Conservation (phyloP, 2,329 filamentous ascomycete species). For the Alternaria novae-zelandiae region DNA sequence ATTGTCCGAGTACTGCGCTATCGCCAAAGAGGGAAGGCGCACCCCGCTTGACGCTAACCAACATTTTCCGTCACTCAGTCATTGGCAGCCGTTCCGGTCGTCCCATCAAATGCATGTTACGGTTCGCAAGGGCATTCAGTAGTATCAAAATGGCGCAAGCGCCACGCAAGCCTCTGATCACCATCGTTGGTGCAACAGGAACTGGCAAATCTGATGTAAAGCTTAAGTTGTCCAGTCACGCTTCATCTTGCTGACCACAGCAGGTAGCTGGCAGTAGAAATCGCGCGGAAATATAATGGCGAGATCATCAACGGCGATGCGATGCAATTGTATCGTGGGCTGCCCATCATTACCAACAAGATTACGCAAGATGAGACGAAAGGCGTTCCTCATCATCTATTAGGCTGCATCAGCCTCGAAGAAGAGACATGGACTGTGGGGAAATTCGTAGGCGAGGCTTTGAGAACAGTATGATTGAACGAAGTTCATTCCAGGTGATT, state of each 20-base stretch:
- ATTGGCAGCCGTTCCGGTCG: neutral
- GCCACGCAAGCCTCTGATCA: constrained; percentile 67
- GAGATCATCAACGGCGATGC: constrained; percentile 98
- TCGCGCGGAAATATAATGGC: constrained; percentile 83
- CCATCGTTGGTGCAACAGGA: constrained; percentile 87
- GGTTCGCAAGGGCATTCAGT: constrained; percentile 21
- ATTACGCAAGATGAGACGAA: constrained; percentile 76
- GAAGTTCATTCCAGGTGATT: accelerated
- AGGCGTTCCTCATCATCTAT: constrained; percentile 84
- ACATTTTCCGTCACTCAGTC: constrained; percentile 8
- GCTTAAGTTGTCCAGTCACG: neutral
- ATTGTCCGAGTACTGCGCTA: neutral
- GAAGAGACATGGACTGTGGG: constrained; percentile 85
- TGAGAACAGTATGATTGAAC: constrained; percentile 53
- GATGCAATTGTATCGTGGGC: constrained; percentile 93
- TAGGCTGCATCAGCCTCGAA: constrained; percentile 77
- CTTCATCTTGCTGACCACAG: constrained; percentile 45
- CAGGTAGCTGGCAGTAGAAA: constrained; percentile 81
- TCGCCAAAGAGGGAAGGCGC: neutral
- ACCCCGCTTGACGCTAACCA: constrained; percentile 4
- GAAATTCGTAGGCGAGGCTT: constrained; percentile 74
- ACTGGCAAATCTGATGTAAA: constrained; percentile 90
- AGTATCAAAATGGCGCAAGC: constrained; percentile 31
- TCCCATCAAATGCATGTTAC: constrained; percentile 31
- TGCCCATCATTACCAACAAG: constrained; percentile 96